phyloP scores from a whole-genome alignment of 306 rosid genomes.

The Astragalus membranaceus region DNA sequence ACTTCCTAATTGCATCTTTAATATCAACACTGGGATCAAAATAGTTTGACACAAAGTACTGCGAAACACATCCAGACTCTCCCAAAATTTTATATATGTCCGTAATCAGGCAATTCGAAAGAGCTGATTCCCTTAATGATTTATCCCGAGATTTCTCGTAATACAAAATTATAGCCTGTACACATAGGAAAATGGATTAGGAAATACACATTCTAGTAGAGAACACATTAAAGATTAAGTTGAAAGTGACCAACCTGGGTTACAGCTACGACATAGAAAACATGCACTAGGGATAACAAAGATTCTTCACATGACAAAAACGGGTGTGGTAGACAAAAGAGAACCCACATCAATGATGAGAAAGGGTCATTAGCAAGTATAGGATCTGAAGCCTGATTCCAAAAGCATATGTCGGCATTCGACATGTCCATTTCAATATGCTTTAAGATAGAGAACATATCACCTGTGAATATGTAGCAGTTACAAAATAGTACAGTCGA shows the following conservation, averaged over 20 bases:
- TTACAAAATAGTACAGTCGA: conserved; percentile 11
- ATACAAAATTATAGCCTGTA: conserved; percentile 66
- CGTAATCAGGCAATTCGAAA: conserved; percentile 55
- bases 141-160: conserved; percentile 40
- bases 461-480: conserved; percentile 42
- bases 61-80: conserved; percentile 38
- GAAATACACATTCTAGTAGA: conserved; percentile 9
- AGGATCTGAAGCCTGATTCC: conserved; percentile 84
- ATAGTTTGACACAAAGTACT: conserved; percentile 58
- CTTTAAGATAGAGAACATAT: conserved; percentile 47
- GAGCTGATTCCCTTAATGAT: conserved; percentile 31
- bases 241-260: conserved; percentile 61
- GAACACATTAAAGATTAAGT: conserved; percentile 3
- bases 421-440: conserved; percentile 38
- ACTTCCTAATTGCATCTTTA: conserved; percentile 50
- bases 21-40: conserved; percentile 43
- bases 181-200: conserved; percentile 20
- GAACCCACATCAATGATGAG: conserved; percentile 92
- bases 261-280: conserved; percentile 74
- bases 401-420: conserved; percentile 51
- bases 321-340: conserved; percentile 83
- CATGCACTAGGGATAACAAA: conserved; percentile 68
- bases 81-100: conserved; percentile 57
- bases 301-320: conserved; percentile 78
- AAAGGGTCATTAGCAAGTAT: conserved; percentile 79